Percentiles rank a stretch among this genome's conserved stretches.
phyloP scores from a whole-genome alignment of 2,329 filamentous ascomycete genomes.

The Penicillium sp. region DNA sequence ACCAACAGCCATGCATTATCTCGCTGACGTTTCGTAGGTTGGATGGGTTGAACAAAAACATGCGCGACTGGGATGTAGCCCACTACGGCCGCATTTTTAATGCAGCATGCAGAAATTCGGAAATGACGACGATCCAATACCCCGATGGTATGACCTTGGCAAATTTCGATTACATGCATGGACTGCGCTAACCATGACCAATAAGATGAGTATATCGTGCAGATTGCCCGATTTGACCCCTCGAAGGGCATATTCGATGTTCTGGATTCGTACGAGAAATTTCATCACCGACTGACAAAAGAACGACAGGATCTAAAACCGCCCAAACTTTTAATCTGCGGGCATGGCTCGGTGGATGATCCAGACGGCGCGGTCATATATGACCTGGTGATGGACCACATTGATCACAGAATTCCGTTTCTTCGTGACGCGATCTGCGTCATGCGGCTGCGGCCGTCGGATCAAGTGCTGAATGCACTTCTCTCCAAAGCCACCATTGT shows the following conservation, averaged over 20 bases:
- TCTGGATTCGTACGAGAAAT: constrained; percentile 67
- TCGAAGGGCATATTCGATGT: constrained; percentile 76
- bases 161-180: not conserved
- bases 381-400: constrained; percentile 62
- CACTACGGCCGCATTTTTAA: constrained; percentile 72
- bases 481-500: constrained; percentile 67
- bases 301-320: constrained; percentile 50
- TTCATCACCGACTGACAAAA: constrained; percentile 55
- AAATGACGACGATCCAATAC: constrained; percentile 37
- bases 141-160: constrained; percentile 28
- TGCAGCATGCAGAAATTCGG: constrained; percentile 56
- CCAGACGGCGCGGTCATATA: constrained; percentile 68
- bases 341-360: constrained; percentile 75
- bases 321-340: constrained; percentile 66
- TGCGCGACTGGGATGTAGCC: constrained; percentile 62
- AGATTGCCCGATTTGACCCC: constrained; percentile 77
- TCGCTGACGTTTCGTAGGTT: constrained; percentile 45
- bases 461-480: constrained; percentile 72
- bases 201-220: constrained; percentile 65
- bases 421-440: constrained; percentile 63
- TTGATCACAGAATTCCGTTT: constrained; percentile 58
- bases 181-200: constrained; percentile 43
- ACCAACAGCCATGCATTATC: not conserved
- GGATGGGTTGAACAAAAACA: constrained; percentile 71
- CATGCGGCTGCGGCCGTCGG: constrained; percentile 69